These are phyloP conservation scores for Haplographium delicatum DNA, from an alignment of 495 filamentous ascomycete genomes.

Conservation along the genomic window DNA sequence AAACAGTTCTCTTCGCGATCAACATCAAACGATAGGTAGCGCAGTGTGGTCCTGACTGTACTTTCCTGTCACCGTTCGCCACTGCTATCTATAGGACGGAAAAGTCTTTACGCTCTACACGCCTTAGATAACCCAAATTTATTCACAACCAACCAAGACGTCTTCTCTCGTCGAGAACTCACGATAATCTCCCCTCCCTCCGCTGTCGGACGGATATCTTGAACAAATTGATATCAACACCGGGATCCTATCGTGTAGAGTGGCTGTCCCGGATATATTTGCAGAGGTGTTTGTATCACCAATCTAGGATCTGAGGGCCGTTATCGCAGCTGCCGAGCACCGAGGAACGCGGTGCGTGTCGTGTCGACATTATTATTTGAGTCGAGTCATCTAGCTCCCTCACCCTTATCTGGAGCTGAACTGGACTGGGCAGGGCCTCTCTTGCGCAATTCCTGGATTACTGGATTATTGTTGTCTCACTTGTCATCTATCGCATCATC, in stretches of 20 bases:
- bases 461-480: too few relatives aligned
- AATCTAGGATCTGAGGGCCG: not conserved
- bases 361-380: too few relatives aligned
- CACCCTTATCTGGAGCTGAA: constrained; percentile 8
- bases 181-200: constrained; percentile 1
- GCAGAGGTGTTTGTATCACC: constrained; percentile 6
- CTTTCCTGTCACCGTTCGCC: not conserved
- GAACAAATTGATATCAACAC: not conserved
- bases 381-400: too few relatives aligned
- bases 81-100: not conserved
- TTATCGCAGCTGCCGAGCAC: constrained; percentile 6
- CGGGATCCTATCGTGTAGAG: not conserved
- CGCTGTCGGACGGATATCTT: not conserved
- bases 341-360: not conserved
- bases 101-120: not conserved
- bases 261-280: not conserved
- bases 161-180: not conserved
- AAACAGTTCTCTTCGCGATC: not conserved
- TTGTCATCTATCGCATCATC: constrained; percentile 16
- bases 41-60: not conserved
- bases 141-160: not conserved
- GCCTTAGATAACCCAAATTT: not conserved
- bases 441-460: not conserved
- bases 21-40: not conserved
- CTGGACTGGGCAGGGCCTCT: not conserved